Evolutionary conservation across 1,284 basidiomycete species (phyloP).

Genomic region (Prillingera fragicola): DNA sequence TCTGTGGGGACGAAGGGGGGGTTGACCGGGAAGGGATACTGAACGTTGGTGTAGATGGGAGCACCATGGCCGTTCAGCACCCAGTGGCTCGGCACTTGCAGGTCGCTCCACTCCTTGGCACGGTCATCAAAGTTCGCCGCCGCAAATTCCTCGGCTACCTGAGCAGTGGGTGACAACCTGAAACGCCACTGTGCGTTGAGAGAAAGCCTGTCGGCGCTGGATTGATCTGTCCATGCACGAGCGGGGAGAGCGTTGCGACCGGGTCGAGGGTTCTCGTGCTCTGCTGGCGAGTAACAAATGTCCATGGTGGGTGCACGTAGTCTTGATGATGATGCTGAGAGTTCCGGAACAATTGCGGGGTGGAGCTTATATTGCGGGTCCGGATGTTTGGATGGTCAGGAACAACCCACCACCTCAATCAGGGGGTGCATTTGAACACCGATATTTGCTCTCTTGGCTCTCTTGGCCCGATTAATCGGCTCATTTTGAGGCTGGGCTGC

Average conservation of each 20-base stretch:
- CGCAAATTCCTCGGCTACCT: conserved; percentile 1
- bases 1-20: neutral
- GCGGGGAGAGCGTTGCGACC: conserved; percentile 1
- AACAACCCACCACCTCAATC: too few relatives aligned
- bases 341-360: too few relatives aligned
- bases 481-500: too few relatives aligned
- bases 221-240: conserved; percentile 6
- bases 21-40: neutral
- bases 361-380: too few relatives aligned
- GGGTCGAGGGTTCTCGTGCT: conserved; percentile 5
- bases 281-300: conserved; percentile 1
- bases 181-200: conserved; percentile 15
- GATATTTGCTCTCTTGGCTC: too few relatives aligned
- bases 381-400: too few relatives aligned
- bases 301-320: neutral
- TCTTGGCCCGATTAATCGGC: too few relatives aligned
- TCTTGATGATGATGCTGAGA: too few relatives aligned
- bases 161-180: conserved; percentile 2
- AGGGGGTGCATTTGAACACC: too few relatives aligned
- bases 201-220: conserved; percentile 1
- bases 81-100: neutral
- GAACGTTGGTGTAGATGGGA: neutral
- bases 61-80: neutral
- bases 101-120: neutral
- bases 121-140: neutral